These are phyloP conservation scores for Fereydounia khargensis DNA, from an alignment of 1,284 basidiomycete genomes.

Conservation along the genomic window DNA sequence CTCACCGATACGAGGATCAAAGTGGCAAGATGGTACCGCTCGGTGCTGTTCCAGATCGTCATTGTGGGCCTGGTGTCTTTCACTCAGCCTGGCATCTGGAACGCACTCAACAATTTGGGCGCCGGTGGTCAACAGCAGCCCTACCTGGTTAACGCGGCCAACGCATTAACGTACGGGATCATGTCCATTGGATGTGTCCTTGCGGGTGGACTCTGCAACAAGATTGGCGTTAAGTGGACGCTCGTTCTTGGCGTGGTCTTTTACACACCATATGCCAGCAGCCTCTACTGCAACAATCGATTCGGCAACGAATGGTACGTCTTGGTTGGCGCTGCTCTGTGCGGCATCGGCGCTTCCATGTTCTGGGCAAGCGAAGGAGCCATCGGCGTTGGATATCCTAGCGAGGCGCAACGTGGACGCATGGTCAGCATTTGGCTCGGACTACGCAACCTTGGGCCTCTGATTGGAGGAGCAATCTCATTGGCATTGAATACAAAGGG, in stretches of 20 bases:
- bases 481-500: slow-evolving; percentile 1
- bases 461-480: slow-evolving; percentile 1
- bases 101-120: slow-evolving; percentile 1
- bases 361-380: slow-evolving; percentile 3
- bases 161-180: slow-evolving; percentile 4
- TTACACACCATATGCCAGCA: slow-evolving; percentile 3
- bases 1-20: background rate
- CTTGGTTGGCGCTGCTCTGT: slow-evolving; percentile 1
- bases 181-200: slow-evolving; percentile 2
- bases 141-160: slow-evolving; percentile 2
- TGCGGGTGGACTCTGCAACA: slow-evolving; percentile 3
- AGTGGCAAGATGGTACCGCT: background rate
- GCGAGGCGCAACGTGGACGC: background rate
- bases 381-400: slow-evolving; percentile 3
- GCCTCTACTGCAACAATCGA: slow-evolving; percentile 3
- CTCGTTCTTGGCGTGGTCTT: slow-evolving; percentile 1
- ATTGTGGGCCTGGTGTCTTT: slow-evolving; percentile 1
- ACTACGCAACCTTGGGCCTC: slow-evolving; percentile 3
- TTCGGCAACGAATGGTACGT: slow-evolving; percentile 6
- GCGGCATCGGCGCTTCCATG: slow-evolving; percentile 4
- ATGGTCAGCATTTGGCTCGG: slow-evolving; percentile 2
- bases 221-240: slow-evolving; percentile 2
- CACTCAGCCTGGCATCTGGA: slow-evolving; percentile 5
- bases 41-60: slow-evolving; percentile 3
- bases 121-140: slow-evolving; percentile 2